A percentile compares a stretch with the other conserved stretches of the same genome.
Conservation (phyloP, 2,329 filamentous ascomycete species). For the Microdochium trichocladiopsis region DNA sequence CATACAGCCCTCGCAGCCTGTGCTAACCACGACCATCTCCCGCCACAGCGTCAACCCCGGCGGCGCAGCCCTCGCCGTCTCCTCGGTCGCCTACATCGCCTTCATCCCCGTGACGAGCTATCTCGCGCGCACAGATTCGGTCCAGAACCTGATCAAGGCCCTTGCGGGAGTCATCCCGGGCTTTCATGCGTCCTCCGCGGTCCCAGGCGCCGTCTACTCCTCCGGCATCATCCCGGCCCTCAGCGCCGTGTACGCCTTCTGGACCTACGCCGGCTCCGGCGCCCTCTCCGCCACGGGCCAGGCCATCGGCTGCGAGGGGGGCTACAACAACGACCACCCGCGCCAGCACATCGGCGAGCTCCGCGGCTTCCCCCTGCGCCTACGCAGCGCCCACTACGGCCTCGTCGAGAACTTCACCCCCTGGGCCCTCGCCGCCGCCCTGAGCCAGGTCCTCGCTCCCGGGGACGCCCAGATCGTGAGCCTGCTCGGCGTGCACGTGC, state of each 20-base stretch:
- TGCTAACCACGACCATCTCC: not conserved
- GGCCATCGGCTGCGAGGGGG: slow-evolving; percentile 2
- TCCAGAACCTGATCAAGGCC: slow-evolving; percentile 2
- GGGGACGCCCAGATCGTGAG: slow-evolving; percentile 2
- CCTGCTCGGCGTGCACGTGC: slow-evolving; percentile 3
- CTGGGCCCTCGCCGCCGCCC: slow-evolving; percentile 3
- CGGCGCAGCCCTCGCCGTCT: slow-evolving; percentile 2
- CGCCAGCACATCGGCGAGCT: slow-evolving; percentile 2
- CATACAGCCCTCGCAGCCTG: no score
- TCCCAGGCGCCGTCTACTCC: not conserved
- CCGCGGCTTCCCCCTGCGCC: slow-evolving; percentile 3
- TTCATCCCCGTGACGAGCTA: slow-evolving; percentile 2
- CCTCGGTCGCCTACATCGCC: slow-evolving; percentile 3
- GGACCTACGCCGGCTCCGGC: not conserved
- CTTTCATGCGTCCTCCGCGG: not conserved
- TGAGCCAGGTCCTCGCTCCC: slow-evolving; percentile 3
- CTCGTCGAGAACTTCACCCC: slow-evolving; percentile 5
- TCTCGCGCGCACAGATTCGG: slow-evolving; percentile 1
- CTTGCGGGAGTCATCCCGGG: slow-evolving; percentile 2
- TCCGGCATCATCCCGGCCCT: slow-evolving; percentile 4
- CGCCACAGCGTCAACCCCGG: slow-evolving; percentile 3
- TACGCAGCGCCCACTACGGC: slow-evolving; percentile 4
- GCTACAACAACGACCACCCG: slow-evolving; percentile 2
- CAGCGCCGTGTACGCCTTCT: slow-evolving; percentile 3
- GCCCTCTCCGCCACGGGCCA: slow-evolving; percentile 3